phyloP scores from a whole-genome alignment of 257 asterid genomes.

The Hygrophila difformis region DNA sequence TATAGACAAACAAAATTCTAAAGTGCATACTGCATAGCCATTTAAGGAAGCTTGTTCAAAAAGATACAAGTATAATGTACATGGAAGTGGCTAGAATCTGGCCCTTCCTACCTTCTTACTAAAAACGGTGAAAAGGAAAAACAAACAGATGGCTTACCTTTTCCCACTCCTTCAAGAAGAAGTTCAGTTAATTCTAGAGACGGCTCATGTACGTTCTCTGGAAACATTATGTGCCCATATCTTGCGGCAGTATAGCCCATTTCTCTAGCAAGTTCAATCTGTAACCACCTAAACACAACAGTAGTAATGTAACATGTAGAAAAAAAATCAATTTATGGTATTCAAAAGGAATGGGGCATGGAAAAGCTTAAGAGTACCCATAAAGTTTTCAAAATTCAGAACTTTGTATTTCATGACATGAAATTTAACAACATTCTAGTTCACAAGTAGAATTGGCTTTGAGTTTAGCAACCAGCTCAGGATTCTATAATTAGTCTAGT shows the following conservation, averaged over 20 bases:
- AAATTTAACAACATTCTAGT: neutral
- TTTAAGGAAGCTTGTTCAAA: conserved; percentile 1
- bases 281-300: conserved; percentile 66
- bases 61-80: too few relatives aligned
- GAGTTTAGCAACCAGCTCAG: too few relatives aligned
- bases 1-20: too few relatives aligned
- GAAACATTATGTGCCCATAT: conserved; percentile 98
- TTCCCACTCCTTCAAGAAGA: conserved; percentile 90
- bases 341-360: conserved; percentile 9
- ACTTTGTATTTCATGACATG: conserved; percentile 4
- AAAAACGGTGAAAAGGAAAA: conserved; percentile 4
- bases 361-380: neutral
- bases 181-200: conserved; percentile 78
- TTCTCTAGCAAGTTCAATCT: conserved; percentile 96
- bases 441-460: conserved; percentile 1
- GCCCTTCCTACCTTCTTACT: neutral
- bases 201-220: conserved; percentile 98
- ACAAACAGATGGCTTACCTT: conserved; percentile 42
- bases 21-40: too few relatives aligned
- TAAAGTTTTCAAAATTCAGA: conserved; percentile 5
- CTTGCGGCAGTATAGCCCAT: conserved; percentile 94
- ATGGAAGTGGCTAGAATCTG: neutral
- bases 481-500: too few relatives aligned
- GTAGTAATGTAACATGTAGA: conserved; percentile 40
- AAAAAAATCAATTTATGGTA: conserved; percentile 11